Base-by-base conservation (phyloP, 23 red algal species). In the Chondrus crispus region DNA sequence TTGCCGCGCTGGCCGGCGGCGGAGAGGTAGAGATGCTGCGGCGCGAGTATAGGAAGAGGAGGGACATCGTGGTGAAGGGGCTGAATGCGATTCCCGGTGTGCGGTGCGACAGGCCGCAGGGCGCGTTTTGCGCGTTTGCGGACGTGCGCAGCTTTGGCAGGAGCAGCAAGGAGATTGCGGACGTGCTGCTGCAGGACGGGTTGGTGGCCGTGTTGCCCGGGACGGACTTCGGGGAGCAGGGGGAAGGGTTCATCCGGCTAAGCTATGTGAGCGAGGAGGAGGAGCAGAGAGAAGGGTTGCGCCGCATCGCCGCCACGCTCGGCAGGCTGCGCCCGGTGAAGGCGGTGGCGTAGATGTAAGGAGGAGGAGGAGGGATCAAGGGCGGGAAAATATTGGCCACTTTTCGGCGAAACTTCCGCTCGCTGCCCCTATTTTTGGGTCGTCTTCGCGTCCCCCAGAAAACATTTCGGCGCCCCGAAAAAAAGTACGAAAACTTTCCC, bases 131-230 rank as follows among this genome's bases (percentile, higher is more conserved):
- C 62, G 96, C 84, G 48, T 95, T 77, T 84, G 88, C 91, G 16
- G 93, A 98, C 62, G 90, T 98, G 1, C 82, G 80, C 22, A 48
- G 85, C 50, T 93, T 93, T 60, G 71, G 93, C 11, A 50, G 48
- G 35, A 52, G 85, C n/a, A 69, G 66, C 29, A 57, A 43, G 58
- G 62, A 95, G 22, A 76, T 98, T 37, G 93, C 89, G 4, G 47
- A 75, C 4, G 48, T 88, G 19, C 68, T 98, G 26, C 84, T 98
- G 14, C 73, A 95, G 46, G 85, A 93, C 38, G 93, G 88, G 2
- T 84, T 64, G 18, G 96, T 98, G 16, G 96, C 96, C 38, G 96
- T 98, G 13, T 66, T 98, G 45, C 96, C 96, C 16, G 96, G 96
- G 28, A 95, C 96, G 7, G 96, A 98, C 89, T 98, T 98, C 82